phyloP scores from a whole-genome alignment of 1,284 basidiomycete genomes.

The Rhodotorula mucilaginosa region DNA sequence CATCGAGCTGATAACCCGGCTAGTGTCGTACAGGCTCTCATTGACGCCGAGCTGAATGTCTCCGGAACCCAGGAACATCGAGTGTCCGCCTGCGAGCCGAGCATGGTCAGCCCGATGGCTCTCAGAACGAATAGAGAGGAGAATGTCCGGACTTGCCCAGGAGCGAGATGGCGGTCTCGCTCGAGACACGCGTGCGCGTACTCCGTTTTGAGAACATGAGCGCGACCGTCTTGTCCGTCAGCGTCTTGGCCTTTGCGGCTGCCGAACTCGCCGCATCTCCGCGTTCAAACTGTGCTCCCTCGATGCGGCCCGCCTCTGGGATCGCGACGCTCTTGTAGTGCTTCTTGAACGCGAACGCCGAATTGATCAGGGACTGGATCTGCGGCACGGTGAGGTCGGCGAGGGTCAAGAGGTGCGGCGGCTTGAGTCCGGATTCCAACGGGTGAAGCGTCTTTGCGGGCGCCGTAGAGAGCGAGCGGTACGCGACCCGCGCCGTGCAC shows the following conservation, averaged over 20 bases:
- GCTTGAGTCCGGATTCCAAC: constrained; percentile 33
- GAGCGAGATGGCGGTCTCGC: constrained; percentile 72
- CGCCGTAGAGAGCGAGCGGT: constrained; percentile 26
- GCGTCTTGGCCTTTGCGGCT: constrained; percentile 15
- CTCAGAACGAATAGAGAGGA: background rate
- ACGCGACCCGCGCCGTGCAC: constrained; percentile 1
- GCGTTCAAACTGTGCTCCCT: constrained; percentile 18
- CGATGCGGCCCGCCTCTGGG: constrained; percentile 21
- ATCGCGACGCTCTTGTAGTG: constrained; percentile 41
- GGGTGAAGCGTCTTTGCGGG: constrained; percentile 36
- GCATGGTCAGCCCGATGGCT: constrained; percentile 1
- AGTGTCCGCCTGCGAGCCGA: constrained; percentile 60
- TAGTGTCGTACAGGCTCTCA: constrained; percentile 79
- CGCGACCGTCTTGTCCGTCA: constrained; percentile 74
- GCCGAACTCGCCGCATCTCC: background rate
- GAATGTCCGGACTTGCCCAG: constrained; percentile 57
- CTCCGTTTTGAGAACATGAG: constrained; percentile 89
- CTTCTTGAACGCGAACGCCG: constrained; percentile 48
- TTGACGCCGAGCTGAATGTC: constrained; percentile 98
- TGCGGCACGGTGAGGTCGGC: constrained; percentile 74
- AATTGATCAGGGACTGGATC: constrained; percentile 53
- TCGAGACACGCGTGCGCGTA: constrained; percentile 85
- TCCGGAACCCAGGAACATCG: constrained; percentile 83
- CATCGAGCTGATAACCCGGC: constrained; percentile 82
- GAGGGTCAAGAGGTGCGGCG: constrained; percentile 74